phyloP scores from a whole-genome alignment of 441 rosid species.

The Corymbia citriodora region DNA sequence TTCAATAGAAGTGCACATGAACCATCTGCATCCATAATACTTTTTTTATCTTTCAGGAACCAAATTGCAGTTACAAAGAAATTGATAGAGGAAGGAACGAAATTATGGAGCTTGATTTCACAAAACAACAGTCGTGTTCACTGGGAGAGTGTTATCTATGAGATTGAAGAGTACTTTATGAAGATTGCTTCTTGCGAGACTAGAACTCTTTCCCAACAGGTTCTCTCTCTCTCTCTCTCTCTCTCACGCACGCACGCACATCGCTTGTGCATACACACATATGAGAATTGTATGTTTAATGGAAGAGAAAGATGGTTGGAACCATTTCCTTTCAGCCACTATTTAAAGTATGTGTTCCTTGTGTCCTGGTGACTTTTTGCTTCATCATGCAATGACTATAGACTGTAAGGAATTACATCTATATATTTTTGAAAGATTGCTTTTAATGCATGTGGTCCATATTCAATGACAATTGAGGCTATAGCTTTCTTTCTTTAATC shows the following conservation, averaged over 20 bases:
- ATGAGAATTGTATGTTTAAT: not conserved
- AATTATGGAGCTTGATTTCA: slow-evolving; percentile 63
- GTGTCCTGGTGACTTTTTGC: not conserved
- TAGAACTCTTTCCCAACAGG: slow-evolving; percentile 70
- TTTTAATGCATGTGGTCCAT: not conserved
- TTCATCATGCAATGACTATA: not conserved
- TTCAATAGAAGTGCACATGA: not conserved
- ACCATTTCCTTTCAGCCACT: not conserved
- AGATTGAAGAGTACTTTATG: slow-evolving; percentile 77
- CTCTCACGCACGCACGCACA: not conserved
- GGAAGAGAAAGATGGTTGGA: not conserved
- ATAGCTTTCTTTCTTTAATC: not conserved
- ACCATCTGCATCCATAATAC: not conserved
- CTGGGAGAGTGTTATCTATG: slow-evolving; percentile 58
- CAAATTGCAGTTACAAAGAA: slow-evolving; percentile 64
- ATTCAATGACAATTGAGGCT: not conserved
- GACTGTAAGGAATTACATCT: not conserved
- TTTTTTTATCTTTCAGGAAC: slow-evolving; percentile 26
- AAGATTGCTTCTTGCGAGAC: slow-evolving; percentile 60
- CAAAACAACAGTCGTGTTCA: slow-evolving; percentile 49
- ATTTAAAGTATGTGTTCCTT: not conserved
- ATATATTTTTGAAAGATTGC: not conserved
- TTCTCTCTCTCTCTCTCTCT: slow-evolving; percentile 9
- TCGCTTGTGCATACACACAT: not conserved
- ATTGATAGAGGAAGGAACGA: slow-evolving; percentile 82